A percentile compares a stretch with the other conserved stretches of the same genome.
These are phyloP conservation scores for Coemansia sp. DNA, from an alignment of 192 early-diverging fungal species.

Conservation along the genomic window DNA sequence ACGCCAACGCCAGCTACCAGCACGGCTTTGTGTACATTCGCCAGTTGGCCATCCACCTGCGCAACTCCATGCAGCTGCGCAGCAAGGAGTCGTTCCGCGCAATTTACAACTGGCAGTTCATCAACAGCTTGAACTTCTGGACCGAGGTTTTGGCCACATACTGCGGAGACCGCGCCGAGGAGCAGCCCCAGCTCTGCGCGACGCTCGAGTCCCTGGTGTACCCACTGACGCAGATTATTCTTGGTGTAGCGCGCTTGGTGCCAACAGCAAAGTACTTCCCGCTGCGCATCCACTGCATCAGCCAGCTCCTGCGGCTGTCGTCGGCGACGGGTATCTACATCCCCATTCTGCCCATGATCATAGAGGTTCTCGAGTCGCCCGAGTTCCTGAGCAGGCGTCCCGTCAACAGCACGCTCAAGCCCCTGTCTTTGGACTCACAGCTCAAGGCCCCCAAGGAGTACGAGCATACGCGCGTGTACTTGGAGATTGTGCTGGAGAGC, in stretches of 20 bases:
- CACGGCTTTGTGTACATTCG: slow-evolving; percentile 92
- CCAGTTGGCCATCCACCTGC: slow-evolving; percentile 90
- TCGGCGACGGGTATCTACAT: slow-evolving; percentile 72
- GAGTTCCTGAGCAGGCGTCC: slow-evolving; percentile 72
- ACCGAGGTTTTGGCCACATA: slow-evolving; percentile 79
- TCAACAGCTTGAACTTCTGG: slow-evolving; percentile 94
- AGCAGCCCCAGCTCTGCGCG: slow-evolving; percentile 47
- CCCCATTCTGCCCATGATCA: slow-evolving; percentile 80
- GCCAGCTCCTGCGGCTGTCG: slow-evolving; percentile 70
- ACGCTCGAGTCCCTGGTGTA: slow-evolving; percentile 79
- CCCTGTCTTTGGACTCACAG: slow-evolving; percentile 74
- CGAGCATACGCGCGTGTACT: slow-evolving; percentile 81
- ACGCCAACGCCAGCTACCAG: slow-evolving; percentile 84
- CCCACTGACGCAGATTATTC: slow-evolving; percentile 81
- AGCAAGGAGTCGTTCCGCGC: slow-evolving; percentile 86
- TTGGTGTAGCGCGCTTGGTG: slow-evolving; percentile 80
- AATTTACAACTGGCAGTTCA: slow-evolving; percentile 98
- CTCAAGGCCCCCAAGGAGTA: slow-evolving; percentile 85
- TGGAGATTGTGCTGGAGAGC: slow-evolving; percentile 83
- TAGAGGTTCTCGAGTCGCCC: slow-evolving; percentile 80
- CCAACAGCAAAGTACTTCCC: slow-evolving; percentile 92
- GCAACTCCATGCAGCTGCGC: slow-evolving; percentile 83
- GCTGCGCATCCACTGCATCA: slow-evolving; percentile 85
- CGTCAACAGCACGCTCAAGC: slow-evolving; percentile 82
- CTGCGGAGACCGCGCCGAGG: slow-evolving; percentile 60